Percentiles rank a stretch among this genome's conserved stretches.
These are phyloP conservation scores for Phytophthora ramorum DNA, from an alignment of 352 stramenopile species.

Conservation along the genomic window DNA sequence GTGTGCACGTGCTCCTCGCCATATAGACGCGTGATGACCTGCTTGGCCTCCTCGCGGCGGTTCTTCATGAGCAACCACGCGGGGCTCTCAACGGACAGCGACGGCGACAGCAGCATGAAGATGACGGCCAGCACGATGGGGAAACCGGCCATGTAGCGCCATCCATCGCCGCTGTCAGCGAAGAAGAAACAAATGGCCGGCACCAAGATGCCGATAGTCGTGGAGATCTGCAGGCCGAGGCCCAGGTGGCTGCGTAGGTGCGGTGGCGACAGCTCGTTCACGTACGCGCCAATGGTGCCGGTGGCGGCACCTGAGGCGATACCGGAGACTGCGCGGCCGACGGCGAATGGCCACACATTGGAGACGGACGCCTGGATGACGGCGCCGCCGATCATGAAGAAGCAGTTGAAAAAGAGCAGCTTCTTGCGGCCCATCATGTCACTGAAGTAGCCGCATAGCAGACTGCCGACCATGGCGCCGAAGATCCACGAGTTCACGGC, in stretches of 20 bases:
- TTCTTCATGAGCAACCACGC: no score
- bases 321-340: no score
- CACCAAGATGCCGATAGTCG: slow-evolving; percentile 37
- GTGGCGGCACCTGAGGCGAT: no score
- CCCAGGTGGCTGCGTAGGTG: slow-evolving; percentile 28
- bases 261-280: no score
- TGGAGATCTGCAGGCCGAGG: slow-evolving; percentile 39
- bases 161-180: slow-evolving; percentile 37
- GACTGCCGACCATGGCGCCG: slow-evolving; percentile 56
- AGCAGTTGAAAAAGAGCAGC: neutral
- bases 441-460: slow-evolving; percentile 46
- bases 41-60: no score
- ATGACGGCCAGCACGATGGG: slow-evolving; percentile 49
- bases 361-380: no score
- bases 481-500: slow-evolving; percentile 53
- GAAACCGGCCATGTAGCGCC: slow-evolving; percentile 60
- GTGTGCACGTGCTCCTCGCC: neutral
- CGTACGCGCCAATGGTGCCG: no score
- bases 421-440: slow-evolving; percentile 38
- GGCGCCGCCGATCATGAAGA: no score
- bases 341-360: no score
- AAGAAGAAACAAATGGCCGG: slow-evolving; percentile 3
- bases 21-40: neutral
- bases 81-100: slow-evolving; percentile 20
- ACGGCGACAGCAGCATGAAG: slow-evolving; percentile 42